Percentiles rank a stretch among this genome's conserved stretches.
phyloP scores from a whole-genome alignment of 1,284 basidiomycete species.

The Ustilago xerochloae region DNA sequence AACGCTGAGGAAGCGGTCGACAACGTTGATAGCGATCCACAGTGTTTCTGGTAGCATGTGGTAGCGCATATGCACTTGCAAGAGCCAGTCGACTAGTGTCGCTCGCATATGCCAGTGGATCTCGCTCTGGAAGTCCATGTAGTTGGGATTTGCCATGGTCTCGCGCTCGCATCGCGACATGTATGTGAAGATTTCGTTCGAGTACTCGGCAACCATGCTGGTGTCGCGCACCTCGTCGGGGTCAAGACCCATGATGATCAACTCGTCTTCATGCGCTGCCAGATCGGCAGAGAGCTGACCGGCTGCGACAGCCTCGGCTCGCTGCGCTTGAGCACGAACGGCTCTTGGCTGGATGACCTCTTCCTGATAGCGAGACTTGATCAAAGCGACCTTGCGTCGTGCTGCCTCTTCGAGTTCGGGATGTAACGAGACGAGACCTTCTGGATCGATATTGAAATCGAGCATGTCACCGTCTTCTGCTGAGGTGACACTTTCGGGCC shows the following conservation, averaged over 20 bases:
- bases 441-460: conserved; percentile 63
- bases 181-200: conserved; percentile 95
- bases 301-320: conserved; percentile 49
- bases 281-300: conserved; percentile 57
- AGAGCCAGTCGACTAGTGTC: conserved; percentile 72
- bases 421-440: conserved; percentile 61
- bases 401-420: conserved; percentile 61
- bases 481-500: conserved; percentile 53
- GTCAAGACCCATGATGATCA: conserved; percentile 64
- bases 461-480: conserved; percentile 48
- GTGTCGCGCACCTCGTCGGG: conserved; percentile 82
- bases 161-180: conserved; percentile 80
- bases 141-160: conserved; percentile 90
- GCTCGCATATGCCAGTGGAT: conserved; percentile 79
- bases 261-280: conserved; percentile 64
- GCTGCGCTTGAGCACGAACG: conserved; percentile 51
- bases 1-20: conserved; percentile 76
- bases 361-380: conserved; percentile 57
- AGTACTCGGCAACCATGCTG: conserved; percentile 98
- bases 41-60: conserved; percentile 78
- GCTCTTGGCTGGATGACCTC: conserved; percentile 56
- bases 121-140: conserved; percentile 94
- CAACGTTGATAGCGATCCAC: conserved; percentile 77
- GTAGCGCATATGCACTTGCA: conserved; percentile 76
- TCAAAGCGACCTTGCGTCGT: conserved; percentile 55